A percentile compares a stretch with the other conserved stretches of the same genome.
These are phyloP conservation scores for Amoebophrya sp. DNA, from an alignment of 169 alveolate genomes.

Conservation along the genomic window DNA sequence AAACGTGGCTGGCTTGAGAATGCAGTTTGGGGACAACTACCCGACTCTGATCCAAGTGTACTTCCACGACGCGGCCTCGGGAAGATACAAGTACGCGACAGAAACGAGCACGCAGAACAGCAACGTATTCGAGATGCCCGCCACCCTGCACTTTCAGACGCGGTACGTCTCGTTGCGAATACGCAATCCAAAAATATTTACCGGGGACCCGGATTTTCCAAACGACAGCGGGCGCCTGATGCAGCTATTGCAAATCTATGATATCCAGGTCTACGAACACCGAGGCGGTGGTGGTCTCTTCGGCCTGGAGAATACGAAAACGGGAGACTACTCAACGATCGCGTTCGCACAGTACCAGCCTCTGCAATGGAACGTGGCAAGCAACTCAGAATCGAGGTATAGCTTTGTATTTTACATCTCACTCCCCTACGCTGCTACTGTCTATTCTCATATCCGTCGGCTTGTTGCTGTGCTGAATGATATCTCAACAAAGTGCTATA, in stretches of 20 bases:
- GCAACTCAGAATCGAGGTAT: background rate
- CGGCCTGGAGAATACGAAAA: constrained; percentile 29
- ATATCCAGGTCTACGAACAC: constrained; percentile 29
- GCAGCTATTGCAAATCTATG: constrained; percentile 17
- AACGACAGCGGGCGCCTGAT: constrained; percentile 8
- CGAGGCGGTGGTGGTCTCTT: constrained; percentile 36
- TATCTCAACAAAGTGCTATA: too few species aligned
- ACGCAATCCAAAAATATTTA: background rate
- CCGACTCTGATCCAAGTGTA: background rate
- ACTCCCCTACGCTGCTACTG: too few species aligned
- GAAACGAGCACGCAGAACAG: background rate
- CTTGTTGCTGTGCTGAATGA: too few species aligned
- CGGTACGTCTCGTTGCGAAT: constrained; percentile 26
- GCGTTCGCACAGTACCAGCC: constrained; percentile 23
- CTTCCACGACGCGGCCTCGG: background rate
- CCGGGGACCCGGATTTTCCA: background rate
- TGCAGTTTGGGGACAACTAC: constrained; percentile 13
- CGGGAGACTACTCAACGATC: background rate
- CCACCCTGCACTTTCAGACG: constrained; percentile 35
- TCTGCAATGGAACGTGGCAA: constrained; percentile 18
- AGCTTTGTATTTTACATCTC: too few species aligned
- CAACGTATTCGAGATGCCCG: constrained; percentile 13
- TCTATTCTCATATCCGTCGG: too few species aligned
- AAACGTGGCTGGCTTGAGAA: background rate
- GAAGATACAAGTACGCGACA: background rate